These are phyloP conservation scores for Hymenoscyphus scutula DNA, from an alignment of 2,329 filamentous ascomycete genomes.

Conservation along the genomic window DNA sequence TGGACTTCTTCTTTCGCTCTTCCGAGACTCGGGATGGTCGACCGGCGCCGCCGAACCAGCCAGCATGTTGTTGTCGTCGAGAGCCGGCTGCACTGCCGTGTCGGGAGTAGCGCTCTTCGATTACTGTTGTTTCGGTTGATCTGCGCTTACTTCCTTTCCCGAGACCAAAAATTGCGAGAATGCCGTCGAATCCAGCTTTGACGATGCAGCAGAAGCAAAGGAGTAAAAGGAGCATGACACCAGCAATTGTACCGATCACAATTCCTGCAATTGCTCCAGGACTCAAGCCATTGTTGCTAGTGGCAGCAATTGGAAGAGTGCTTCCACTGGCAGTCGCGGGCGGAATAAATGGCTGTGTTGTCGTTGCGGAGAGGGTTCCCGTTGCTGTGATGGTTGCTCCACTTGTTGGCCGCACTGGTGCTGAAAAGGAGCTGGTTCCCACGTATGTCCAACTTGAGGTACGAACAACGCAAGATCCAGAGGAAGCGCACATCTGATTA, in stretches of 20 bases:
- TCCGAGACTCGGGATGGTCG: constrained; percentile 44
- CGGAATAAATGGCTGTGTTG: constrained; percentile 47
- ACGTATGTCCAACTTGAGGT: constrained; percentile 39
- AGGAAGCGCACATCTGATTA: constrained; percentile 62
- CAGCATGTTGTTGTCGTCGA: constrained; percentile 40
- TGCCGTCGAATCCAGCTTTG: constrained; percentile 57
- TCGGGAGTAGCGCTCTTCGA: constrained; percentile 60
- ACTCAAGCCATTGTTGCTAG: constrained; percentile 48
- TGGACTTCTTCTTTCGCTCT: constrained; percentile 50
- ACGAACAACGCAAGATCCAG: constrained; percentile 26
- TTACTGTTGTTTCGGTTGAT: constrained; percentile 54
- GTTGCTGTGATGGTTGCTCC: constrained; percentile 49
- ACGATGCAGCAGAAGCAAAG: constrained; percentile 74
- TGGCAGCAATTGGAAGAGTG: constrained; percentile 25
- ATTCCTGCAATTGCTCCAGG: constrained; percentile 77
- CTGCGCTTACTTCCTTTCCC: constrained; percentile 49
- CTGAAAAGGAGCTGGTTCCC: constrained; percentile 30
- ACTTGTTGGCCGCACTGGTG: constrained; percentile 52
- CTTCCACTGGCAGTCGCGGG: constrained; percentile 52
- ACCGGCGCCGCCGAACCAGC: constrained; percentile 53
- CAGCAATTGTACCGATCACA: constrained; percentile 70
- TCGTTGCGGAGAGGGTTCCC: constrained; percentile 43
- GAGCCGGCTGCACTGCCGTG: constrained; percentile 42
- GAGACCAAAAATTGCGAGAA: constrained; percentile 60
- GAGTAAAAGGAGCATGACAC: constrained; percentile 63